Evolutionary conservation across 306 rosid species (phyloP).

Genomic region (Quercus parvula): DNA sequence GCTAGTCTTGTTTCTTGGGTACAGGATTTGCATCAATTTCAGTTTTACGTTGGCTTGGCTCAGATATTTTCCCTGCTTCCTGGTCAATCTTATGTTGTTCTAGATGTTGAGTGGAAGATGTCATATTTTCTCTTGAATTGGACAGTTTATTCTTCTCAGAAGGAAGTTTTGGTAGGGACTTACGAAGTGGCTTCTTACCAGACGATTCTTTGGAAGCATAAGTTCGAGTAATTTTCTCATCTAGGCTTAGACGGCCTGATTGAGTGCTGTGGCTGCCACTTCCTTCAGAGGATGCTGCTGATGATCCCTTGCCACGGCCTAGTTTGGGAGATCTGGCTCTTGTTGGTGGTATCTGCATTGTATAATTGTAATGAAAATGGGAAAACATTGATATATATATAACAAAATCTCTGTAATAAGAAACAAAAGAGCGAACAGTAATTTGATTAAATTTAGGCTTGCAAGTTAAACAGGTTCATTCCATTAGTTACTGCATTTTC

Average conservation of each 20-base stretch:
- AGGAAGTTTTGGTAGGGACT: constrained; percentile 79
- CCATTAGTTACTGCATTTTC: no score
- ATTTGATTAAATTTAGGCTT: background rate
- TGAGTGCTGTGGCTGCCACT: constrained; percentile 28
- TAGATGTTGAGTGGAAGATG: constrained; percentile 8
- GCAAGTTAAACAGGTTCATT: no score
- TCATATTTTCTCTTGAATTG: constrained; percentile 34
- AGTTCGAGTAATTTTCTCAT: constrained; percentile 54
- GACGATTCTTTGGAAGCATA: constrained; percentile 40
- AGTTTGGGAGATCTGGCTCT: constrained; percentile 98
- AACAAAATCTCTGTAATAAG: background rate
- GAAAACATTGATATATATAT: background rate
- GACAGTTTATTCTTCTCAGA: constrained; percentile 52
- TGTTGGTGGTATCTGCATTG: constrained; percentile 78
- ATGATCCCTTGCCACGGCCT: constrained; percentile 67
- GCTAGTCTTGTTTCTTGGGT: no score
- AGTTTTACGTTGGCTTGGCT: constrained; percentile 29
- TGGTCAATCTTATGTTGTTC: constrained; percentile 6
- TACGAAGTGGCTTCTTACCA: constrained; percentile 72
- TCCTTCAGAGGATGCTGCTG: constrained; percentile 38
- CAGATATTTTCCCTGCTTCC: constrained; percentile 30
- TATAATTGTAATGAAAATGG: background rate
- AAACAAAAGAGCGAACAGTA: background rate
- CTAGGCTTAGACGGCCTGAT: constrained; percentile 61
- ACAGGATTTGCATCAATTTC: background rate